phyloP scores from a whole-genome alignment of 352 stramenopile genomes.

The Peronosclerospora sorghi region DNA sequence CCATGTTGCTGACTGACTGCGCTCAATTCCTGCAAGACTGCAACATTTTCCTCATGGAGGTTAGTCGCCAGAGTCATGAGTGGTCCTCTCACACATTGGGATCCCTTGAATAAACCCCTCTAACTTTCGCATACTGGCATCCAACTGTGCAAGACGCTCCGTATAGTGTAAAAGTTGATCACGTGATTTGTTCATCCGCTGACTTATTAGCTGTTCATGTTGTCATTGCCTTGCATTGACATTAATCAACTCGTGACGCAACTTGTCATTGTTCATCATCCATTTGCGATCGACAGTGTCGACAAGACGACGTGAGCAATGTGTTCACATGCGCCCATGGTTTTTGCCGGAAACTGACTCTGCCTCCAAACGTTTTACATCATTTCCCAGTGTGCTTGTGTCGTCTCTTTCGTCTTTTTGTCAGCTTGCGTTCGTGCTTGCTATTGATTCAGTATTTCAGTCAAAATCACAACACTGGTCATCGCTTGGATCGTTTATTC shows the following conservation, averaged over 20 bases:
- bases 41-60: constrained; percentile 54
- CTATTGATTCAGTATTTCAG: constrained; percentile 7
- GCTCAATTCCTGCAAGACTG: constrained; percentile 56
- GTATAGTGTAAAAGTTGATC: constrained; percentile 25
- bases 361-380: constrained; percentile 23
- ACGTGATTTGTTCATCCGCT: constrained; percentile 21
- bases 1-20: constrained; percentile 22
- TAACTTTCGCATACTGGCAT: constrained; percentile 20
- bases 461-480: constrained; percentile 12
- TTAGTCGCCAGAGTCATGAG: constrained; percentile 47
- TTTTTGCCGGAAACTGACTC: constrained; percentile 19
- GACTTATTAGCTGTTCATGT: constrained; percentile 15
- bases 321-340: constrained; percentile 30
- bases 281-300: constrained; percentile 27
- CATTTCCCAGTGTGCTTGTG: constrained; percentile 5
- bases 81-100: constrained; percentile 39
- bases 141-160: constrained; percentile 27
- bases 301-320: constrained; percentile 32
- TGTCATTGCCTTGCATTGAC: constrained; percentile 9
- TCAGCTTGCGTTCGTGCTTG: constrained; percentile 15
- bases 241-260: constrained; percentile 21
- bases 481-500: constrained; percentile 13
- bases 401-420: constrained; percentile 10
- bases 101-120: constrained; percentile 20
- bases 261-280: constrained; percentile 12